Base-by-base conservation (phyloP, 169 alveolate genomes). In the Plasmodium sp. region DNA sequence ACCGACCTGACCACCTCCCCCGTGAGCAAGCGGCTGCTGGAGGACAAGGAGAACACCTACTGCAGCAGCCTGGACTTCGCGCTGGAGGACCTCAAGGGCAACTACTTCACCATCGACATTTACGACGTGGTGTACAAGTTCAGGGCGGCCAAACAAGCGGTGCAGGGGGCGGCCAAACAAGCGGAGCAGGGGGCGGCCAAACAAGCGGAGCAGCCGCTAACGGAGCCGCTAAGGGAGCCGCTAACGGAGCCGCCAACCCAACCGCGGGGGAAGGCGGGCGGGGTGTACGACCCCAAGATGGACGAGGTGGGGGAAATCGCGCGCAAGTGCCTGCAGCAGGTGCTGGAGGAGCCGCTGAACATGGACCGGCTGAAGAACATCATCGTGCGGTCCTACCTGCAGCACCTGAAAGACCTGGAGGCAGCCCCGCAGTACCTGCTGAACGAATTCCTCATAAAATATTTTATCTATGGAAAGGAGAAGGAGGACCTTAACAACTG, bases 1-100 rank as follows among this genome's bases (percentile, higher is more conserved):
- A 91, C 94, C 27, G 95, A 93, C 36, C 62, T 96, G 31, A 92
- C 97, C 7, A 81, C 96, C 10, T 95, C 97, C 31, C 97, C 97
- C 1, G 48, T 96, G 77, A 96, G 93, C 45, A 86, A 96, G 83
- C 79, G 93, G 58, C 92, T 84, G 2, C 16, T 96, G 72, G 96
- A 95, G 10, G 94, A 96, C 77, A 94, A 83, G 34, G 96, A 92
- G 9, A 93, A 96, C 51, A 96, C 97, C 3, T 96, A 43, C 27
- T 96, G 97, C 22, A 96, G 97, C 58, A 33, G 94, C 33, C 77
- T 96, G 5, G 95, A 91, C 43, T 96, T 96, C 41, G 51, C 95
- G 5, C 72, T 95, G 31, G 97, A 95, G 56, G 94, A 83, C 27
- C 83, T 84, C 51, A 88, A 92, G 31, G 96, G 84, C 22, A 92